Conservation (phyloP, 108 stramenopile species). For the Ochromonas danica region DNA sequence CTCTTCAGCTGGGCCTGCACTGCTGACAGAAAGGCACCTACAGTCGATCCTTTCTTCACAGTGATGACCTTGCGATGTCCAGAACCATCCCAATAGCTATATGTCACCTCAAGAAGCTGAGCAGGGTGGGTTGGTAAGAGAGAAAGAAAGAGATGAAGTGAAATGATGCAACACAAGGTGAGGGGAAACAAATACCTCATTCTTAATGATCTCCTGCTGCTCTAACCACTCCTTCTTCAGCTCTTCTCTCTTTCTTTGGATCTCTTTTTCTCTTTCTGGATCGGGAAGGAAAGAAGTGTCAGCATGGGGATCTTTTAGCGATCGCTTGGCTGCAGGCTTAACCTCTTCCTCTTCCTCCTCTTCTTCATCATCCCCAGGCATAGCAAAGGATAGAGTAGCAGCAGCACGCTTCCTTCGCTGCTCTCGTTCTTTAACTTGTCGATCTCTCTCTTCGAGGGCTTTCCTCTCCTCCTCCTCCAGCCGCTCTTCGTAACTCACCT, state of each 20-base stretch:
- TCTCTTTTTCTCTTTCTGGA: slow-evolving; percentile 69
- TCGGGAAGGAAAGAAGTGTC: slow-evolving; percentile 90
- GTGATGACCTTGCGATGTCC: slow-evolving; percentile 78
- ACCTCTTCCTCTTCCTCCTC: slow-evolving; percentile 42
- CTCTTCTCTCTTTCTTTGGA: slow-evolving; percentile 59
- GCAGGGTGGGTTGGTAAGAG: too few relatives aligned
- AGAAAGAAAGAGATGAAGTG: too few relatives aligned
- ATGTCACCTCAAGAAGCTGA: slow-evolving; percentile 4
- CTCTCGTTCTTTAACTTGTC: slow-evolving; percentile 36
- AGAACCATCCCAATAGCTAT: slow-evolving; percentile 92
- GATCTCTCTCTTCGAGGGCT: slow-evolving; percentile 46
- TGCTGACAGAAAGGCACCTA: slow-evolving; percentile 78
- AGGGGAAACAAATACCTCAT: too few relatives aligned
- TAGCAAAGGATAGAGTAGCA: slow-evolving; percentile 29
- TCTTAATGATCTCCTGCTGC: slow-evolving; percentile 70
- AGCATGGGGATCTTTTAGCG: slow-evolving; percentile 81
- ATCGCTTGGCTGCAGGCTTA: slow-evolving; percentile 30
- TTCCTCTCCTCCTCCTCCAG: neutral
- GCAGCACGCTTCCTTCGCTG: neutral
- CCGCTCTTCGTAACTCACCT: neutral
- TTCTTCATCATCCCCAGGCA: slow-evolving; percentile 45
- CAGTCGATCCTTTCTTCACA: slow-evolving; percentile 78
- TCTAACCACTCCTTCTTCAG: slow-evolving; percentile 77
- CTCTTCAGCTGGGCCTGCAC: slow-evolving; percentile 71
- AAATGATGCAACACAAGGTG: too few relatives aligned